phyloP scores from a whole-genome alignment of 2,329 filamentous ascomycete genomes.

The Venturia oleaginea region DNA sequence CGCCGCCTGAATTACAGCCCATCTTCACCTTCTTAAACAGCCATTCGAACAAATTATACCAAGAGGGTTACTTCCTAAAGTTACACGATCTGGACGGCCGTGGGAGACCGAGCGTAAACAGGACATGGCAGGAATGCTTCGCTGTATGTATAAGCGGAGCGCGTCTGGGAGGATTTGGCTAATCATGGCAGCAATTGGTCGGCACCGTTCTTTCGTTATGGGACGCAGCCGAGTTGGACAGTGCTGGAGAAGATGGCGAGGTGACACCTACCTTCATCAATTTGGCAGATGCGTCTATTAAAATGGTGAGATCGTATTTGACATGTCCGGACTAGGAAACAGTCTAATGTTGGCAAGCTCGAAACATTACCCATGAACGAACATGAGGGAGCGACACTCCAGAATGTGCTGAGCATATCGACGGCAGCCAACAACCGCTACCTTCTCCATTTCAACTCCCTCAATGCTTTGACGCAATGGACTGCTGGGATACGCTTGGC shows the following conservation, averaged over 20 bases:
- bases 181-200: slow-evolving; percentile 66
- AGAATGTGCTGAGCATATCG: slow-evolving; percentile 92
- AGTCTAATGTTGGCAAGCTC: slow-evolving; percentile 25
- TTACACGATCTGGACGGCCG: slow-evolving; percentile 88
- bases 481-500: slow-evolving; percentile 86
- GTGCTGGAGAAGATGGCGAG: slow-evolving; percentile 73
- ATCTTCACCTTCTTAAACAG: slow-evolving; percentile 92
- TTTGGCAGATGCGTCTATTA: slow-evolving; percentile 91
- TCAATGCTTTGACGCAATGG: slow-evolving; percentile 90
- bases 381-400: slow-evolving; percentile 65
- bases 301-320: slow-evolving; percentile 60
- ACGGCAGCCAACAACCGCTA: slow-evolving; percentile 95
- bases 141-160: slow-evolving; percentile 34
- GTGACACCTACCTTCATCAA: slow-evolving; percentile 92
- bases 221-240: slow-evolving; percentile 88
- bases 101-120: slow-evolving; percentile 71
- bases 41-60: slow-evolving; percentile 92
- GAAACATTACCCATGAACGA: slow-evolving; percentile 79
- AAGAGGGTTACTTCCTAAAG: slow-evolving; percentile 96
- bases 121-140: slow-evolving; percentile 83
- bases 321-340: background rate
- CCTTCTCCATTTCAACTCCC: slow-evolving; percentile 89
- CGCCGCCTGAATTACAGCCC: slow-evolving; percentile 83
- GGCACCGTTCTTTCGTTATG: slow-evolving; percentile 91
- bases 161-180: background rate